Evolutionary conservation across 2,329 filamentous ascomycete genomes (phyloP), one percentile per base, ranked within the genome.

Genomic region (Epichloe baconii): DNA sequence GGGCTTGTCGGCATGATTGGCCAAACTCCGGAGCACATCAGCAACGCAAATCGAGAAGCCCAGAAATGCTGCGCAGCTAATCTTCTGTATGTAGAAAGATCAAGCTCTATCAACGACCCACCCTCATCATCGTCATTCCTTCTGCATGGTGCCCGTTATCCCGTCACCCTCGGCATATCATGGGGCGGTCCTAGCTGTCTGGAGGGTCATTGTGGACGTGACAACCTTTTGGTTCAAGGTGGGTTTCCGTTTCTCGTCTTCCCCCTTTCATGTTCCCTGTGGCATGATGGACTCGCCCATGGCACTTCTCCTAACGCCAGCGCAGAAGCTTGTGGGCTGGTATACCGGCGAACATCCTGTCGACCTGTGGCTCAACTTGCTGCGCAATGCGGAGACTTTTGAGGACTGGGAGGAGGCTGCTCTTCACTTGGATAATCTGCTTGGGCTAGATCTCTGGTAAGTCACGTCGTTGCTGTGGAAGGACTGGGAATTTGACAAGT

Each of bases 361-460:
- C 47, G 79, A 85, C 56, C 70, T 81, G 50, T 83, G 87, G 70
- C 74, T 85, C 43, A 76, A 85, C 54, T 71, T 75, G 23, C 71
- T 94, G 46, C 75, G 74, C 49, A 76, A 80, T 53, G 85, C 88
- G 17, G 74, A 80, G 56, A 75, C 77, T 26, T 95, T 85, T 62
- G 86, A 93, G 61, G 85, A 93, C 63, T 96, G 89, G 88, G 84
- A 91, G 63, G 82, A 83, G 57, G 82, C 85, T n/a, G 88, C 89
- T 1, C 78, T 86, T 56, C 79, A 86, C 60, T 76, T 95, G n/a
- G 90, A 95, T 66, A 83, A 85, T 60, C 72, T 87, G 17, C 74
- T 89, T n/a, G 83, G 83, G 42, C 80, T 89, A 58, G 87, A 94
- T 67, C 67, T 89, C 54, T 95, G 87, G 87, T 86, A 70, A 53